Conservation (phyloP, 2,329 filamentous ascomycete species). For the Pseudofabraea citricarpa region DNA sequence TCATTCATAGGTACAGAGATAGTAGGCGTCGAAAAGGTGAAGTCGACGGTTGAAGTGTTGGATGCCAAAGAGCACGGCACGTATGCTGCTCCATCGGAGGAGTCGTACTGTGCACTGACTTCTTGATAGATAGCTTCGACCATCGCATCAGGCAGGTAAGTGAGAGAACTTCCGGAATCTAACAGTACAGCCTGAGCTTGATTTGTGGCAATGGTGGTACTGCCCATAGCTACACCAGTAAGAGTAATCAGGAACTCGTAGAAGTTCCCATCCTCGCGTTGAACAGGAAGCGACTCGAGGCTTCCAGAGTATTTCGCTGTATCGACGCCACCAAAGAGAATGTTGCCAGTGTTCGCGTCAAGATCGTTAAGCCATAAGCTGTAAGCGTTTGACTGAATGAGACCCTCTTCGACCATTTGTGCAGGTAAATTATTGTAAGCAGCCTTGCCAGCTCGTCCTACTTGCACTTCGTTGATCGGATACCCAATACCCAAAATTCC, state of each 20-base stretch:
- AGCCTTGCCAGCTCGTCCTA: conserved; percentile 46
- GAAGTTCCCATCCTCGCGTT: conserved; percentile 45
- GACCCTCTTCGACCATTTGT: conserved; percentile 53
- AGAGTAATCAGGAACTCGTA: conserved; percentile 66
- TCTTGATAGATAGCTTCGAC: conserved; percentile 49
- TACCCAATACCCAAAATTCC: conserved; percentile 88
- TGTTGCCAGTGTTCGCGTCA: conserved; percentile 57
- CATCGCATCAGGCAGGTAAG: conserved; percentile 58
- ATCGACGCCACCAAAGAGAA: conserved; percentile 74
- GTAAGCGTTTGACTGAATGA: conserved; percentile 64
- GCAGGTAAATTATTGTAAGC: conserved; percentile 67
- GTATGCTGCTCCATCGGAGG: conserved; percentile 49
- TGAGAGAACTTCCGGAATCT: conserved; percentile 65
- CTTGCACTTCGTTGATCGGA: conserved; percentile 69
- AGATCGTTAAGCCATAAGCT: conserved; percentile 74
- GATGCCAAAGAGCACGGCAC: conserved; percentile 52
- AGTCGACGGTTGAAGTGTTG: conserved; percentile 39
- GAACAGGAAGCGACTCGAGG: conserved; percentile 63
- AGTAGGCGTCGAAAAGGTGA: conserved; percentile 47
- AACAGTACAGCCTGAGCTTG: conserved; percentile 60
- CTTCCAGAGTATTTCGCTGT: conserved; percentile 56
- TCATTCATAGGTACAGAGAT: conserved; percentile 55
- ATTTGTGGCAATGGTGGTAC: conserved; percentile 36
- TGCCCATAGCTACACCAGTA: conserved; percentile 48
- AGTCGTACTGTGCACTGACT: conserved; percentile 55